Evolutionary conservation across 768 basidiomycete species (phyloP).

Genomic region (Cystoderma amianthinum): DNA sequence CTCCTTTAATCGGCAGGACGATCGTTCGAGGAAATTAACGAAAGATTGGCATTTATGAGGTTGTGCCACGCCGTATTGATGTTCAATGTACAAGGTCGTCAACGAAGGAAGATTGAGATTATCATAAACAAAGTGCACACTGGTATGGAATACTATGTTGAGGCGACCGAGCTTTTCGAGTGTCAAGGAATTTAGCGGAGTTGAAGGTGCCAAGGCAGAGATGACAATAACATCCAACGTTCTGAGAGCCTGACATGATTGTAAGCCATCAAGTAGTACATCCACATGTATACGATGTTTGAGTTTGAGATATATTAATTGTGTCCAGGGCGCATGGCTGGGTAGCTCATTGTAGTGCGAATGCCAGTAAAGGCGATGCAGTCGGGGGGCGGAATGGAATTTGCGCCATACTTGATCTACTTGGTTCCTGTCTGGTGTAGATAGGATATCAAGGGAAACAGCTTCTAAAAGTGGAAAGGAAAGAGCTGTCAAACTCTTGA

Average conservation of each 20-base stretch:
- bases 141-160: neutral
- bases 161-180: neutral
- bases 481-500: neutral
- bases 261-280: neutral
- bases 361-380: neutral
- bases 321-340: neutral
- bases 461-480: neutral
- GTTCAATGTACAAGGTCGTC: neutral
- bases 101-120: neutral
- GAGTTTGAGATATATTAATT: neutral
- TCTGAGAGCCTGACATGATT: neutral
- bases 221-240: neutral
- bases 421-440: neutral
- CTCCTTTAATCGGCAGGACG: neutral
- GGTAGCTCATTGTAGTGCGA: neutral
- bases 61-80: neutral
- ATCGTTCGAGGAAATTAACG: neutral
- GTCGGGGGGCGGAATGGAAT: neutral
- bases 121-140: neutral
- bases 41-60: neutral
- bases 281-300: neutral
- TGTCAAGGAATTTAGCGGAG: neutral
- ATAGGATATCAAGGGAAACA: neutral
- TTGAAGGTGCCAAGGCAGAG: neutral
- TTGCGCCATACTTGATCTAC: neutral